Evolutionary conservation across 202 grass and related monocot genomes (phyloP).

Genomic region (Carex sylvatica): DNA sequence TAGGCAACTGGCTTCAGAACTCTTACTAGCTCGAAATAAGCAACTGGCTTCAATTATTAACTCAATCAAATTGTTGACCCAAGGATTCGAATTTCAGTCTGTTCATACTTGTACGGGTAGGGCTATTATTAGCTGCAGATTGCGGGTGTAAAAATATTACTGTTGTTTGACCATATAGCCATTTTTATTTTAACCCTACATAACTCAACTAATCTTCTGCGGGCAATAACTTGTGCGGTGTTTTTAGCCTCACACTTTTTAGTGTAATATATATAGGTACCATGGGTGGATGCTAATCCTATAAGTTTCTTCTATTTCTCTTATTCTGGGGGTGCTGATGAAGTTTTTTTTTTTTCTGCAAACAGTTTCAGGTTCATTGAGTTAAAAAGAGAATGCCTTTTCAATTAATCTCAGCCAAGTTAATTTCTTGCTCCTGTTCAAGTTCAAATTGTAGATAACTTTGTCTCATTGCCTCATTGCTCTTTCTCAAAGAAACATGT

Average conservation of each 20-base stretch:
- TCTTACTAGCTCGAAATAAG: background rate
- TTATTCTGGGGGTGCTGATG: background rate
- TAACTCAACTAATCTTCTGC: background rate
- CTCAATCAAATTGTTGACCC: background rate
- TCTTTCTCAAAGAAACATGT: constrained; percentile 45
- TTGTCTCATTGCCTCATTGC: constrained; percentile 20
- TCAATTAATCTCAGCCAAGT: background rate
- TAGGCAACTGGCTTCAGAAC: background rate
- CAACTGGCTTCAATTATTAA: background rate
- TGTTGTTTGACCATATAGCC: background rate
- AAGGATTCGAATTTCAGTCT: constrained; percentile 8
- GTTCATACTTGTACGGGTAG: background rate
- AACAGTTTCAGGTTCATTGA: constrained; percentile 14
- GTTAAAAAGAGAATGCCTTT: background rate
- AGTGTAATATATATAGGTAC: background rate
- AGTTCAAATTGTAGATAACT: constrained; percentile 8
- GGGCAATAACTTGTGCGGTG: background rate
- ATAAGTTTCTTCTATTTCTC: background rate
- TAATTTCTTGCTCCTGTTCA: background rate
- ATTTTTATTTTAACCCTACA: background rate
- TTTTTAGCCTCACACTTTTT: background rate
- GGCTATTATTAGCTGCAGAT: constrained; percentile 2
- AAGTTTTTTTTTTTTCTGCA: background rate
- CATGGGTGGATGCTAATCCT: background rate
- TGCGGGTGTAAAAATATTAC: background rate